Evolutionary conservation across 2,329 filamentous ascomycete genomes (phyloP).

Genomic region (Thielaviopsis musarum): DNA sequence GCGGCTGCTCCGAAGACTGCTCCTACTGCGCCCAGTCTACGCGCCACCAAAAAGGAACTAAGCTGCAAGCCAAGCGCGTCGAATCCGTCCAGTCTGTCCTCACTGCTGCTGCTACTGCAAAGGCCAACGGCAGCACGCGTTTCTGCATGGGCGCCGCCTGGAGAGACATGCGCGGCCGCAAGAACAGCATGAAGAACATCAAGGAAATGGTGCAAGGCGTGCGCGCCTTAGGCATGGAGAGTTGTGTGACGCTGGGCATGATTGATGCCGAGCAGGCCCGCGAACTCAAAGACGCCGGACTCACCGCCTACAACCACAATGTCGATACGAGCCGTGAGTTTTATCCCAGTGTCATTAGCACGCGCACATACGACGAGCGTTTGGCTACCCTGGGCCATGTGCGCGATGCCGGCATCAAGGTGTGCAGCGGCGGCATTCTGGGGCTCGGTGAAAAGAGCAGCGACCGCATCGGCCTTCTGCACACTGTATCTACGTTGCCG

Average conservation of each 20-base stretch:
- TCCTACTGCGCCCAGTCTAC: slow-evolving; percentile 85
- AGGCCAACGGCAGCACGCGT: slow-evolving; percentile 68
- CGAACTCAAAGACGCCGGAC: slow-evolving; percentile 65
- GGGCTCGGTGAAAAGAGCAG: slow-evolving; percentile 64
- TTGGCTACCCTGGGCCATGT: slow-evolving; percentile 65
- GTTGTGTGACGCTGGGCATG: slow-evolving; percentile 89
- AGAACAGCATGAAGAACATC: slow-evolving; percentile 68
- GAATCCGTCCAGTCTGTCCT: slow-evolving; percentile 68
- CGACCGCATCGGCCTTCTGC: slow-evolving; percentile 68
- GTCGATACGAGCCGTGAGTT: slow-evolving; percentile 80
- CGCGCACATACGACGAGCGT: slow-evolving; percentile 73
- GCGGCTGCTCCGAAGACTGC: slow-evolving; percentile 83
- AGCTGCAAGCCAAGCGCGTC: slow-evolving; percentile 64
- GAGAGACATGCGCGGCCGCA: slow-evolving; percentile 85
- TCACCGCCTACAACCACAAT: slow-evolving; percentile 92
- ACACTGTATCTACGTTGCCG: slow-evolving; percentile 68
- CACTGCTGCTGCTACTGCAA: slow-evolving; percentile 57
- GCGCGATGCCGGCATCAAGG: slow-evolving; percentile 71
- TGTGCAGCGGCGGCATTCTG: slow-evolving; percentile 79
- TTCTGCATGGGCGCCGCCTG: slow-evolving; percentile 95
- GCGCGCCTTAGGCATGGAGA: slow-evolving; percentile 69
- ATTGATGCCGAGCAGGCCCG: slow-evolving; percentile 66
- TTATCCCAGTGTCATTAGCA: slow-evolving; percentile 75
- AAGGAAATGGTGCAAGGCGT: slow-evolving; percentile 76
- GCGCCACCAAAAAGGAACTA: slow-evolving; percentile 58